Conservation (phyloP, 306 rosid genomes). For the Begonia masoniana region DNA sequence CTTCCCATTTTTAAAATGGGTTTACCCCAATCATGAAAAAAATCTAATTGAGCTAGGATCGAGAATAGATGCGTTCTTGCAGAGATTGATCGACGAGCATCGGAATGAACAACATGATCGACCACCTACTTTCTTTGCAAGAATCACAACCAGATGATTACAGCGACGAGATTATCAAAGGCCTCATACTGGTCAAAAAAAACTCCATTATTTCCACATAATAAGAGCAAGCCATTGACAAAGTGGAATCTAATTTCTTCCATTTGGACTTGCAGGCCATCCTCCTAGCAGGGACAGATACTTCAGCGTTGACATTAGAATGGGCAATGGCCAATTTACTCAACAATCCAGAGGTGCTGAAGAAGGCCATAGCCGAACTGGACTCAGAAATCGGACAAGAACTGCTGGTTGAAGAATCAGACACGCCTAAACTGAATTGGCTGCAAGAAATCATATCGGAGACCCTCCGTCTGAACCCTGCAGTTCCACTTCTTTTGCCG, state of each 20-base stretch:
- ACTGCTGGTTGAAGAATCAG: conserved; percentile 4
- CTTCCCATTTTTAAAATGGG: conserved; percentile 26
- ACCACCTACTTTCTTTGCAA: conserved; percentile 11
- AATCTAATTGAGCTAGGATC: conserved; percentile 12
- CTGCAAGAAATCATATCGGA: conserved; percentile 6
- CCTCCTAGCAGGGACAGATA: conserved; percentile 5
- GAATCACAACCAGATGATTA: conserved; percentile 13
- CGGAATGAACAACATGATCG: conserved; percentile 4
- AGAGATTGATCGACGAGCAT: conserved; percentile 10
- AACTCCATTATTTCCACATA: no score
- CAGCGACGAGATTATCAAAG: conserved; percentile 17
- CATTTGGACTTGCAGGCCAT: neutral
- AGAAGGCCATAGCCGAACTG: conserved; percentile 7
- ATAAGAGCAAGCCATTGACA: no score
- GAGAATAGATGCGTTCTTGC: conserved; percentile 15
- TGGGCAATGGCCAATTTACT: conserved; percentile 11
- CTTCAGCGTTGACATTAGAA: conserved; percentile 12
- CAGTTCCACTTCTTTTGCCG: no score
- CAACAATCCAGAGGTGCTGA: conserved; percentile 4
- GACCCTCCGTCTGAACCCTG: no score
- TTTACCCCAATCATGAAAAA: conserved; percentile 12
- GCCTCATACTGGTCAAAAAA: conserved; percentile 6
- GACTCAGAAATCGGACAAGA: conserved; percentile 9
- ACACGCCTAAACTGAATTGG: conserved; percentile 1
- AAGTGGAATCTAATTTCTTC: neutral